Evolutionary conservation across 1,284 basidiomycete species (phyloP).

Genomic region (Cryptococcus jaspeensis): DNA sequence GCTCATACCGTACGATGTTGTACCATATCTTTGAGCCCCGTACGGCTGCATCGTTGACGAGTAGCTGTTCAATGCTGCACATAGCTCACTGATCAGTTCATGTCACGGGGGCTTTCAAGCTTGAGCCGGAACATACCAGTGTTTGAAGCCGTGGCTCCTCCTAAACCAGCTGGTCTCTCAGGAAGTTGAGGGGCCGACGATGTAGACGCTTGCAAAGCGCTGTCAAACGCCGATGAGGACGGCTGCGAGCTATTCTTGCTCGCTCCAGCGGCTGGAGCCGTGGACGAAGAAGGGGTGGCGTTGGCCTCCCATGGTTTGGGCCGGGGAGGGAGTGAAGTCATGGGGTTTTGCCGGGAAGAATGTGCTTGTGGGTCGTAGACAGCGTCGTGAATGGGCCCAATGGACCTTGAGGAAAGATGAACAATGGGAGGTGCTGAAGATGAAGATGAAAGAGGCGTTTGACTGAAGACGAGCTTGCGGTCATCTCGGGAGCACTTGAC

Average conservation of each 20-base stretch:
- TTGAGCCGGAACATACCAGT: too few species aligned
- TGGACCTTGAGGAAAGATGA: too few species aligned
- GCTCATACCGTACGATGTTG: slow-evolving; percentile 5
- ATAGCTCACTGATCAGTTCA: too few species aligned
- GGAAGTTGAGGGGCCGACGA: slow-evolving; percentile 36
- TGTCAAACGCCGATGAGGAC: slow-evolving; percentile 25
- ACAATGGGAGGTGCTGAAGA: not conserved
- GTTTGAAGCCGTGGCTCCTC: slow-evolving; percentile 1
- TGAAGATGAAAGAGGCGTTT: not conserved
- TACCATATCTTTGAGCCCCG: slow-evolving; percentile 8
- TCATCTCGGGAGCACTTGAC: not conserved
- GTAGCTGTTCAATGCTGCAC: too few species aligned
- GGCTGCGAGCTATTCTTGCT: not conserved
- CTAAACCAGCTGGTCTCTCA: slow-evolving; percentile 38
- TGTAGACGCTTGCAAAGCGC: slow-evolving; percentile 25
- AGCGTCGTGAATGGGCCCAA: too few species aligned
- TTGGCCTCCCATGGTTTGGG: slow-evolving; percentile 46
- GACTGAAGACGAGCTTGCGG: not conserved
- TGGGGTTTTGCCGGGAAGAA: slow-evolving; percentile 4
- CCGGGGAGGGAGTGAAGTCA: slow-evolving; percentile 41
- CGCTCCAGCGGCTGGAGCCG: not conserved
- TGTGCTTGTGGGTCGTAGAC: too few species aligned
- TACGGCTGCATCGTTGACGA: slow-evolving; percentile 8
- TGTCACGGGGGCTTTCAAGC: too few species aligned
- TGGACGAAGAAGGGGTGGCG: slow-evolving; percentile 16